Base-by-base conservation (phyloP, 805 yeast genomes). In the Candida cerambycidarum region DNA sequence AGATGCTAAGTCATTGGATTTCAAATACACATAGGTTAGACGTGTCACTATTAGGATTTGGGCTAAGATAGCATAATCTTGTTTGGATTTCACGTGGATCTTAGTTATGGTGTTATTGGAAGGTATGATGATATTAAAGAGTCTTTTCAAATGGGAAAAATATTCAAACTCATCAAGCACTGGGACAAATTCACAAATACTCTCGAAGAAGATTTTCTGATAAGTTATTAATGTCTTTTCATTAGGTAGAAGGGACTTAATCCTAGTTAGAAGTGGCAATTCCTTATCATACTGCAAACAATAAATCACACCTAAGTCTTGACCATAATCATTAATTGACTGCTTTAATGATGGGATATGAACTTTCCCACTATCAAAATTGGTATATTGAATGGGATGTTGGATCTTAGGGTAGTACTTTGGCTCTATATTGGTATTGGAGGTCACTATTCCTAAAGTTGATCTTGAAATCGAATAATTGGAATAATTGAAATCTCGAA, bases 1-100 rank as follows among this genome's bases (percentile, higher is more conserved):
- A 5, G 6, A 16, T 1, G 15, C 15, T 7, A 9, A n/a, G 2
- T 23, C 30, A 29, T 32, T 32, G 15, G 24, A 18, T 3, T 38
- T 11, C 3, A 24, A 13, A 17, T 28, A 41, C 3, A 52, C 14
- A 36, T 48, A 50, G 3, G 46, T 28, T 12, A 54, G 18, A n/a
- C 58, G 30, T 2, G 46, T 24, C 3, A 54, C 38, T 9, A 50
- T 18, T n/a, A 56, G 36, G 7, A 42, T 24, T 18, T 42, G 44
- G 8, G 55, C 55, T 32, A 56, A 42, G 13, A 46, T 27, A 3
- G 55, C 53, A 25, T 46, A 50, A 21, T 56, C 57, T n/a, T 42
- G 43, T 18, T 46, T 42, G n/a, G 32, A 27, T 9, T 14, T 29
- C 3, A 54, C 37, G n/a, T 38, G 37, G 5, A 52, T 21, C 7